Evolutionary conservation across 2,329 filamentous ascomycete genomes (phyloP).

Genomic region (Pseudogymnoascus sp.): DNA sequence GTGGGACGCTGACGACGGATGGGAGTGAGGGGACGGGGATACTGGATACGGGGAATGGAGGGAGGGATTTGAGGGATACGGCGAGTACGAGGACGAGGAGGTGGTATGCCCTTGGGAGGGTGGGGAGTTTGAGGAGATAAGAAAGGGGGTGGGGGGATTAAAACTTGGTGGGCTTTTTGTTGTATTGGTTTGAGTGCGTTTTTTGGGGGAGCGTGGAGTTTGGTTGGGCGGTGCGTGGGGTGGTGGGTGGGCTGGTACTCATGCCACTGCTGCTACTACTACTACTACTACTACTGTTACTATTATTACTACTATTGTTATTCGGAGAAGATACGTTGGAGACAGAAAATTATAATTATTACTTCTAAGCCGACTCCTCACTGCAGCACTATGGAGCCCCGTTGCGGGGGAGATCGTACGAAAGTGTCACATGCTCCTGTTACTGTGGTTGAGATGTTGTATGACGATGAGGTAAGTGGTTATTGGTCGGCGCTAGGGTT

Average conservation of each 20-base stretch:
- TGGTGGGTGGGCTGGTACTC: not conserved
- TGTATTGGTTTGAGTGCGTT: not conserved
- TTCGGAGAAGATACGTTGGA: not conserved
- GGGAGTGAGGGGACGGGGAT: not conserved
- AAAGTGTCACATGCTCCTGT: not conserved
- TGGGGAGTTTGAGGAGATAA: not conserved
- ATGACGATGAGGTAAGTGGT: not conserved
- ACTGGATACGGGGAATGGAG: not conserved
- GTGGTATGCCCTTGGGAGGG: slow-evolving; percentile 1
- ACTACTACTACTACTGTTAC: not conserved
- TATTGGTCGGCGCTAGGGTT: not conserved
- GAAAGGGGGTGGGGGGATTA: not conserved
- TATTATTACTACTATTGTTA: slow-evolving; percentile 4
- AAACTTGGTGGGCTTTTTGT: not conserved
- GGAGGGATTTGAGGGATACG: not conserved
- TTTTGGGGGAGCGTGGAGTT: not conserved
- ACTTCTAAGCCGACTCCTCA: not conserved
- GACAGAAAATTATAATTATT: slow-evolving; percentile 1
- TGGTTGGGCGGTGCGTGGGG: not conserved
- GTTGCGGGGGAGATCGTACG: not conserved
- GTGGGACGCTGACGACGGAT: not conserved
- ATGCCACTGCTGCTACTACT: not conserved
- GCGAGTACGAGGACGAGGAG: slow-evolving; percentile 3
- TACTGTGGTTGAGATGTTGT: not conserved
- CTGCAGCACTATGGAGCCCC: not conserved